Base-by-base conservation (phyloP, 2,329 filamentous ascomycete species). In the Sarocladiaceae sp. region DNA sequence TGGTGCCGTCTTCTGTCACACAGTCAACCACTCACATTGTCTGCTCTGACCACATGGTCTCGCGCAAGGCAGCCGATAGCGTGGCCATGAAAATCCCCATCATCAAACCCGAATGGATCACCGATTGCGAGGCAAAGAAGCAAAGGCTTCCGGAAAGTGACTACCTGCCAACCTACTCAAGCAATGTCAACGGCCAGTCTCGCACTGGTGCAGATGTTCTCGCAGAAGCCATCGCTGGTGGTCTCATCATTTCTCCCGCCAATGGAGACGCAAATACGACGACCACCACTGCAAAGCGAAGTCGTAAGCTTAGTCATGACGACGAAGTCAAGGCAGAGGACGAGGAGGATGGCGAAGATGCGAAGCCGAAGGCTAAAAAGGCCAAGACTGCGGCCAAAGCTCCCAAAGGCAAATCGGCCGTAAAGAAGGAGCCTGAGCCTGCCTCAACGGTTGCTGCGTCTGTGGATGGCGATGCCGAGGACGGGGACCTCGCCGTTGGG, bases 101-200 rank as follows among this genome's bases (percentile, higher is more conserved):
- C 35, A 72, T 88, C 20, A 68, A 62, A 9, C 58, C 82, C 0
- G 62, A 74, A 12, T 88, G 84, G 84, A 62, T 82, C n/a, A 50
- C 74, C 2, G 72, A 80, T n/a, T 80, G 72, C 18, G 46, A 58
- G 31, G 51, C 54, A 19, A 52, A 50, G 40, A 51, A 52, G 33
- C 48, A 24, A n/a, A 21, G 24, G 7, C 27, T 60, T 11, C 48
- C 50, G 16, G 51, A 47, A 2, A 53, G 58, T 19, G 50, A 52
- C 16, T 60, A 57, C 21, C 33, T 47, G 19, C 64, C 57, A 60
- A 26, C 29, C 16, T 32, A 23, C 13, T n/a, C n/a, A 11, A 5
- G 6, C 4, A 18, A 27, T 7, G 11, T 32, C 11, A 13, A 15
- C 11, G 20, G 23, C 9, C 19, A 46, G 11, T 33, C 29, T n/a